Conservation (phyloP, 2,329 filamentous ascomycete genomes). For the Myriosclerotinia duriaeana region DNA sequence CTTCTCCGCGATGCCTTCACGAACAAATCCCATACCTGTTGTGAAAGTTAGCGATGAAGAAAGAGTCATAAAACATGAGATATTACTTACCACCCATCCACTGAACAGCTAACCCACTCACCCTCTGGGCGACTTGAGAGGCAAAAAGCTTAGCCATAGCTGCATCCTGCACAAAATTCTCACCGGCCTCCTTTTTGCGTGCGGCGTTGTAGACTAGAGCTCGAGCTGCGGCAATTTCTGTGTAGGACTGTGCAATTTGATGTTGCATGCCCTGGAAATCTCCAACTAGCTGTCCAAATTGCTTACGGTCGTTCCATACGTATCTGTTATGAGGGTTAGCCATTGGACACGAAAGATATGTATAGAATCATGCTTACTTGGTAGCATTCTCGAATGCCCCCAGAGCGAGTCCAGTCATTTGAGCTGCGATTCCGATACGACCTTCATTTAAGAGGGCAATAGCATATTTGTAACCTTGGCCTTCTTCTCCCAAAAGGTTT, state of each 20-base stretch:
- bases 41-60: constrained; percentile 4
- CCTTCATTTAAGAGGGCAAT: constrained; percentile 94
- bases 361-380: constrained; percentile 49
- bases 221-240: constrained; percentile 86
- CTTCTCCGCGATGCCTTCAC: constrained; percentile 96
- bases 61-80: not conserved
- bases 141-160: constrained; percentile 98
- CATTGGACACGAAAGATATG: constrained; percentile 1
- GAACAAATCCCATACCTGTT: constrained; percentile 81
- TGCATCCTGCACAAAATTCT: constrained; percentile 92
- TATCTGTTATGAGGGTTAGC: constrained; percentile 54
- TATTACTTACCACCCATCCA: constrained; percentile 81
- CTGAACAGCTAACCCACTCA: constrained; percentile 84
- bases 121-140: constrained; percentile 85
- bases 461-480: constrained; percentile 96
- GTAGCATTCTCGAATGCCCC: constrained; percentile 95
- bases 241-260: constrained; percentile 94
- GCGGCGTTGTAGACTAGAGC: constrained; percentile 94
- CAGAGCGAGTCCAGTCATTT: constrained; percentile 96
- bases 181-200: constrained; percentile 95
- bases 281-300: constrained; percentile 90
- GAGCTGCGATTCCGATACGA: constrained; percentile 93
- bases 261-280: constrained; percentile 99
- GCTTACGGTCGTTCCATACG: constrained; percentile 96
- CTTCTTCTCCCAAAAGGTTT: constrained; percentile 84